Percentiles rank a stretch among this genome's conserved stretches.
These are phyloP conservation scores for Fusarium kyushuense DNA, from an alignment of 2,329 filamentous ascomycete genomes.

Conservation along the genomic window DNA sequence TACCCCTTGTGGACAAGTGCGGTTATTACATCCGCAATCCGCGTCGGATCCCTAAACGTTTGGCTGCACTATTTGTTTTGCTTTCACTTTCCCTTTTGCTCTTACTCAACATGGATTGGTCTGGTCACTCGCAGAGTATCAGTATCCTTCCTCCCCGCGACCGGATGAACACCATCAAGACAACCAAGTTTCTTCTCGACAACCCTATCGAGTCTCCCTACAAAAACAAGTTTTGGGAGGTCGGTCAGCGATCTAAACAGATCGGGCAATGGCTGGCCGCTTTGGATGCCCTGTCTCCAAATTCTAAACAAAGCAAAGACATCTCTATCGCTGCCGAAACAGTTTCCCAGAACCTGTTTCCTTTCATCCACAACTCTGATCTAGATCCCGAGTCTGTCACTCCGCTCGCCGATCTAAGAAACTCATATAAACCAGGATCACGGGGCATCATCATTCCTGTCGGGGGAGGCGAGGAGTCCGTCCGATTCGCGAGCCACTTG, in stretches of 20 bases:
- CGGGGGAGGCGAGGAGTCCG: slow-evolving; percentile 38
- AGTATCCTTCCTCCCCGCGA: background rate
- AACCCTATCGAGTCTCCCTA: slow-evolving; percentile 45
- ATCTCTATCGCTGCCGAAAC: slow-evolving; percentile 12
- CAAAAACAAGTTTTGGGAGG: slow-evolving; percentile 49
- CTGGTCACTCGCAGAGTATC: slow-evolving; percentile 2
- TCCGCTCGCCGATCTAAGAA: slow-evolving; percentile 46
- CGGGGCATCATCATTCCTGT: slow-evolving; percentile 52
- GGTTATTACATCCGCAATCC: slow-evolving; percentile 2
- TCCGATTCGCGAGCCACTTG: slow-evolving; percentile 52
- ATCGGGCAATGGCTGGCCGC: slow-evolving; percentile 28
- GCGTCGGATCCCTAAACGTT: slow-evolving; percentile 5
- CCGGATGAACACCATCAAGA: background rate
- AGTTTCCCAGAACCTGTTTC: slow-evolving; percentile 37
- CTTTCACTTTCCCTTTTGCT: slow-evolving; percentile 6
- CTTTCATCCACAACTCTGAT: slow-evolving; percentile 37
- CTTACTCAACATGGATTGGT: slow-evolving; percentile 1
- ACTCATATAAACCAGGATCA: slow-evolving; percentile 18
- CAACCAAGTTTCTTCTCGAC: slow-evolving; percentile 35
- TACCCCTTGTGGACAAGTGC: background rate
- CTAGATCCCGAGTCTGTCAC: slow-evolving; percentile 15
- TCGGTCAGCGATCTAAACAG: slow-evolving; percentile 44
- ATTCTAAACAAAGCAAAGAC: background rate
- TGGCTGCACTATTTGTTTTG: background rate
- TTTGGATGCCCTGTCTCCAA: background rate